These are phyloP conservation scores for Thyridium curvatum DNA, from an alignment of 2,329 filamentous ascomycete species.

Conservation along the genomic window DNA sequence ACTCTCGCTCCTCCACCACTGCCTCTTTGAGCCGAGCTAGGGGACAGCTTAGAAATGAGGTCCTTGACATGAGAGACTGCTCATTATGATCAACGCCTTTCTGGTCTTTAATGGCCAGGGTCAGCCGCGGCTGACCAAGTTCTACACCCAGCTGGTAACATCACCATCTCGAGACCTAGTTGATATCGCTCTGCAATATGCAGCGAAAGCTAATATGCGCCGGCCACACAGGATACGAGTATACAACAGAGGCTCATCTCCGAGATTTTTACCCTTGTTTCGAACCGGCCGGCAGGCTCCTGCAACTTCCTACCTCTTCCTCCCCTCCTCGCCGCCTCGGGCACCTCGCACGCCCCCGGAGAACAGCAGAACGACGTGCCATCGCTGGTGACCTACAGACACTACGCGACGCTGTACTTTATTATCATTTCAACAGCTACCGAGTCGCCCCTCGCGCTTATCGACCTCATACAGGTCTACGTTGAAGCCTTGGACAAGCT, in stretches of 20 bases:
- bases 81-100: conserved; percentile 92
- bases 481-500: conserved; percentile 91
- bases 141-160: conserved; percentile 88
- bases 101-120: conserved; percentile 98
- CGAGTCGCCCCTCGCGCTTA: conserved; percentile 88
- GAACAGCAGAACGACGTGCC: conserved; percentile 80
- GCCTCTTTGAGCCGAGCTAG: too few relatives aligned
- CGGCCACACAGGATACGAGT: conserved; percentile 71
- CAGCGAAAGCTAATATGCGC: not conserved
- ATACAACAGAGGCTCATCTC: conserved; percentile 95
- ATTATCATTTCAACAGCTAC: conserved; percentile 96
- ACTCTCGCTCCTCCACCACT: too few relatives aligned
- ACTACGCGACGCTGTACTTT: conserved; percentile 98
- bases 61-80: conserved; percentile 7
- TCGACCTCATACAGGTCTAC: conserved; percentile 97
- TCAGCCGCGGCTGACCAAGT: conserved; percentile 93
- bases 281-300: conserved; percentile 81
- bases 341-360: conserved; percentile 35
- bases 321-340: conserved; percentile 55
- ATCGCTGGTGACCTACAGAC: conserved; percentile 92
- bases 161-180: not conserved
- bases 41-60: not conserved
- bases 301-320: conserved; percentile 93
- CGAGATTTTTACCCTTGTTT: conserved; percentile 94
- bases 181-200: not conserved